Base-by-base conservation (phyloP, 1,284 basidiomycete genomes). In the Filobasidium uniguttulatum region DNA sequence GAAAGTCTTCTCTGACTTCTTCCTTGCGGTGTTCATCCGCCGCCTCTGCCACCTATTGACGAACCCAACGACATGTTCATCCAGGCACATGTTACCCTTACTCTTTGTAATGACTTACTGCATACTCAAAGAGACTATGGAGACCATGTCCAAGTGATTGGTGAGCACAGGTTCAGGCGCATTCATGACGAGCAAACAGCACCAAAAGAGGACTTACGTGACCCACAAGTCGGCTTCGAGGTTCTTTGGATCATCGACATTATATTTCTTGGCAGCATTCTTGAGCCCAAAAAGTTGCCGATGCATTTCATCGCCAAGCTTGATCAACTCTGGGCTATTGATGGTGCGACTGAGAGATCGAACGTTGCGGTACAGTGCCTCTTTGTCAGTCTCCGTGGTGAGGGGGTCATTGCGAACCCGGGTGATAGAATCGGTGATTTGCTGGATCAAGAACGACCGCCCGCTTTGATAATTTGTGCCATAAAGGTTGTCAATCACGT, bases 141-240 rank as follows among this genome's bases (percentile, higher is more conserved):
- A 48, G 35, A 22, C 47, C 43, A 30, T 17, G 22, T n/a, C n/a
- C n/a, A n/a, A n/a, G n/a, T n/a, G n/a, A n/a, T n/a, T n/a, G n/a
- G n/a, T n/a, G n/a, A n/a, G n/a, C n/a, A n/a, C n/a, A n/a, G n/a
- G n/a, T n/a, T n/a, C n/a, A n/a, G n/a, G n/a, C n/a, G n/a, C n/a
- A n/a, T n/a, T n/a, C n/a, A n/a, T n/a, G n/a, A n/a, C n/a, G n/a
- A n/a, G n/a, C 12, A 7, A 19, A 4, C 6, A 4, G 35, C 17
- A 9, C 36, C 5, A 30, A 12, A 10, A 40, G 15, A 3, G 33
- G 19, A 41, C 50, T 46, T 30, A 52, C 50, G 34, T 48, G 33
- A 34, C 43, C 50, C 50, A 52, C 25, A 47, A 37, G 28, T 52
- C 50, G 9, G 45, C 25, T 9, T 29, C 38, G 15, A 52, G 35